Evolutionary conservation across 1,284 basidiomycete species (phyloP).

Genomic region (Ustilago vetiveriae): DNA sequence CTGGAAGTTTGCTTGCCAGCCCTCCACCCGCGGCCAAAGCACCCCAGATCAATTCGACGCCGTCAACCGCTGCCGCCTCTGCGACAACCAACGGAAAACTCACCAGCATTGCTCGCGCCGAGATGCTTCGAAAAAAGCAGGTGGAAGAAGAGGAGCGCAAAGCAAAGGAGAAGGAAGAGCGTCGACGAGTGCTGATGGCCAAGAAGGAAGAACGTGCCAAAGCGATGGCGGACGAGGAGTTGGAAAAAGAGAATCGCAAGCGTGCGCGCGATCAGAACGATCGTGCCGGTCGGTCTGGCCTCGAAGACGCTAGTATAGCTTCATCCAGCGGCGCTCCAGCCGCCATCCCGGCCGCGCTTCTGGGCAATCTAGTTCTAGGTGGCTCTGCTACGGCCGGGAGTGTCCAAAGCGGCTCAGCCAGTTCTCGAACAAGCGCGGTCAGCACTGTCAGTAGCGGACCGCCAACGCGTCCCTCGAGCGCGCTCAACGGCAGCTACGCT

Average conservation of each 20-base stretch:
- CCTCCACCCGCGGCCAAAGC: conserved; percentile 20
- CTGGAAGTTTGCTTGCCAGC: conserved; percentile 35
- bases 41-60: conserved; percentile 31
- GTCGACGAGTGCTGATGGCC: conserved; percentile 41
- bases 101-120: conserved; percentile 46
- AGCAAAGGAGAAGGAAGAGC: conserved; percentile 50
- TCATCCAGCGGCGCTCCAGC: conserved; percentile 29
- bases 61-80: conserved; percentile 15
- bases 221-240: conserved; percentile 40
- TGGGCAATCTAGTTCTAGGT: conserved; percentile 26
- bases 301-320: conserved; percentile 32
- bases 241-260: conserved; percentile 43
- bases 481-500: conserved; percentile 43
- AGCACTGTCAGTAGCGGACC: conserved; percentile 40
- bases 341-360: conserved; percentile 34
- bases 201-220: conserved; percentile 46
- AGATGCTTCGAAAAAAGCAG: conserved; percentile 50
- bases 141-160: conserved; percentile 52
- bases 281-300: conserved; percentile 18
- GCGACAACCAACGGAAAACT: conserved; percentile 35
- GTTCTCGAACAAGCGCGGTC: conserved; percentile 34
- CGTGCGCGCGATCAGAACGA: conserved; percentile 43
- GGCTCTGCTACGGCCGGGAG: conserved; percentile 21
- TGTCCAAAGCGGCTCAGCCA: conserved; percentile 7
- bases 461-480: conserved; percentile 33